Evolutionary conservation across 2,329 filamentous ascomycete genomes (phyloP).

Genomic region (Aspergillus ochraceoroseus): DNA sequence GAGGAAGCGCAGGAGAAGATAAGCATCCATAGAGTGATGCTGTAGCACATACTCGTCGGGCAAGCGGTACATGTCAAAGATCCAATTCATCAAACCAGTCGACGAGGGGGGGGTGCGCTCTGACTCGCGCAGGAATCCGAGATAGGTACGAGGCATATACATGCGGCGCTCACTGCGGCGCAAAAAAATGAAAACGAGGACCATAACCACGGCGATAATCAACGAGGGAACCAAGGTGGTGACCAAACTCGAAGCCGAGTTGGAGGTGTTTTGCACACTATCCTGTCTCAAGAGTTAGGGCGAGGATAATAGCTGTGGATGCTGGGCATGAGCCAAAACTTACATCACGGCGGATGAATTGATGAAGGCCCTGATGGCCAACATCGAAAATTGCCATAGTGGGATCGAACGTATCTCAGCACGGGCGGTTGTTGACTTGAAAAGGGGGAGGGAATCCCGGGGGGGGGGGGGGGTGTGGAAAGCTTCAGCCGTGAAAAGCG

Average conservation of each 20-base stretch:
- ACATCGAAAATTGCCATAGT: conserved; percentile 19
- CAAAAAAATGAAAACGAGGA: conserved; percentile 49
- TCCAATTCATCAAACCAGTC: conserved; percentile 62
- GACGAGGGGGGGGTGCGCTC: conserved; percentile 58
- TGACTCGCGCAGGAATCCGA: conserved; percentile 49
- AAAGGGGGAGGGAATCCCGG: too few species aligned
- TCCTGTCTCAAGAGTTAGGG: conserved; percentile 1
- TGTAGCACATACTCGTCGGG: conserved; percentile 76
- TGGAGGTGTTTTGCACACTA: conserved; percentile 22
- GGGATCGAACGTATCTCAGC: too few species aligned
- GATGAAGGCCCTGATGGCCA: conserved; percentile 19
- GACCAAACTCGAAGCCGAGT: conserved; percentile 46
- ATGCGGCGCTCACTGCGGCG: conserved; percentile 47
- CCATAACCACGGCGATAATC: conserved; percentile 43
- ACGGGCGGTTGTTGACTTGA: too few species aligned
- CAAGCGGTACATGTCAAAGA: conserved; percentile 60
- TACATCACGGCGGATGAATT: conserved; percentile 21
- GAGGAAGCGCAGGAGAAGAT: conserved; percentile 83
- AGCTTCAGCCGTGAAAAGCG: too few species aligned
- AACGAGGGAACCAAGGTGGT: conserved; percentile 48
- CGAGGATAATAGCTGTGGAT: too few species aligned
- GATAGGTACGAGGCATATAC: conserved; percentile 54
- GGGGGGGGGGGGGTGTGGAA: too few species aligned
- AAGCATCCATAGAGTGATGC: conserved; percentile 87
- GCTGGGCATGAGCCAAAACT: too few species aligned